These are phyloP conservation scores for Cladophialophora immunda DNA, from an alignment of 2,329 filamentous ascomycete species.

Conservation along the genomic window DNA sequence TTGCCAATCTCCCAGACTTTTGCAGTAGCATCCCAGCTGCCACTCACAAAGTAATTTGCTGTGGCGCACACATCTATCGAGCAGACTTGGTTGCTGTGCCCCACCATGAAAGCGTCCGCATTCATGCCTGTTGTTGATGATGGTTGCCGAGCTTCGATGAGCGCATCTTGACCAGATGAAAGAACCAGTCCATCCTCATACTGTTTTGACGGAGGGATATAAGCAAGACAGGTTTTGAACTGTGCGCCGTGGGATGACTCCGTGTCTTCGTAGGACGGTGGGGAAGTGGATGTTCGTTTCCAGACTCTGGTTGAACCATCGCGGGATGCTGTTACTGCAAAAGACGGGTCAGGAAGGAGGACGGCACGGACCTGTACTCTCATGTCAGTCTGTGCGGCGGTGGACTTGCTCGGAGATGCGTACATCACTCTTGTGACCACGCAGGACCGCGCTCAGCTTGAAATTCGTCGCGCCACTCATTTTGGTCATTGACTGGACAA, in stretches of 20 bases:
- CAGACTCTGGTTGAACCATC: constrained; percentile 91
- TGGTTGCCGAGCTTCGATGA: constrained; percentile 87
- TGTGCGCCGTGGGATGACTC: constrained; percentile 81
- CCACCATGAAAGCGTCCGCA: constrained; percentile 84
- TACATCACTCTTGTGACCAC: constrained; percentile 94
- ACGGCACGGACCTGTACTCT: constrained; percentile 80
- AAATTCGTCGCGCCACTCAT: constrained; percentile 31
- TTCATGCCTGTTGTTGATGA: constrained; percentile 73
- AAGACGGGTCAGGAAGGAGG: constrained; percentile 75
- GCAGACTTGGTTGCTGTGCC: constrained; percentile 88
- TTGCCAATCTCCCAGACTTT: constrained; percentile 85
- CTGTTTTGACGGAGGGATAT: constrained; percentile 71
- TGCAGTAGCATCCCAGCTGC: constrained; percentile 91
- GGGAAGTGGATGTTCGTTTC: constrained; percentile 72
- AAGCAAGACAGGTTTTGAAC: constrained; percentile 88
- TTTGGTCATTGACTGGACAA: constrained; percentile 8
- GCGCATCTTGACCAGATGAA: constrained; percentile 88
- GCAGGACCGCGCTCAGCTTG: constrained; percentile 89
- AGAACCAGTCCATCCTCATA: constrained; percentile 83
- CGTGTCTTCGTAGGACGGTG: constrained; percentile 77
- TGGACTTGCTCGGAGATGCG: constrained; percentile 9
- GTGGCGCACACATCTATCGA: constrained; percentile 79
- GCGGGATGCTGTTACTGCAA: constrained; percentile 84
- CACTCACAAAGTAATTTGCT: constrained; percentile 81
- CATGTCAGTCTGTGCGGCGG: constrained; percentile 40